Conservation (phyloP, 345 rosid species). For the Rhizophora apiculata region DNA sequence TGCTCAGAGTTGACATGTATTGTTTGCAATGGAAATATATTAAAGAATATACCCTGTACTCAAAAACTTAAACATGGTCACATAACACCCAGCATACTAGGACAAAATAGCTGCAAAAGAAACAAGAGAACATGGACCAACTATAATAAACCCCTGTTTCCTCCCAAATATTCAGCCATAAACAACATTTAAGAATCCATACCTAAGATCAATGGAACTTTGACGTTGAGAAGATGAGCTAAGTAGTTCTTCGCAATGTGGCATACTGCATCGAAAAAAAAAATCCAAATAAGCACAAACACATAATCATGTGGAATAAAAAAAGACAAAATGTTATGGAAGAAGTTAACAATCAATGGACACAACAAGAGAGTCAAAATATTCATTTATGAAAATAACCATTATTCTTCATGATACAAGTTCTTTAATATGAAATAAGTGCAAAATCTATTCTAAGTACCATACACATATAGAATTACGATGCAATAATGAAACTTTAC, state of each 20-base stretch:
- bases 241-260: slow-evolving; percentile 93
- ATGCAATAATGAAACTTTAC: no score
- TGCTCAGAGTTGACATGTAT: background rate
- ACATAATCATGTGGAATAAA: background rate
- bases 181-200: slow-evolving; percentile 14
- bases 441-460: no score
- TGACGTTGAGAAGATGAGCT: slow-evolving; percentile 58
- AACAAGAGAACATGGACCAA: background rate
- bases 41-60: background rate
- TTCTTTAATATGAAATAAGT: no score
- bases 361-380: no score
- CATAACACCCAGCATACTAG: no score
- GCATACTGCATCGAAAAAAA: slow-evolving; percentile 43
- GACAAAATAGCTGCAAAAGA: no score
- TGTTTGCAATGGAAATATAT: background rate
- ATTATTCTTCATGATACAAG: no score
- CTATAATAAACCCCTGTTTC: background rate
- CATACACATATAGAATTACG: no score
- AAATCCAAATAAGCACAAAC: slow-evolving; percentile 1
- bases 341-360: no score
- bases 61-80: background rate
- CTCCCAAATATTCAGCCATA: background rate
- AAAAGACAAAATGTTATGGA: background rate
- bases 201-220: slow-evolving; percentile 91
- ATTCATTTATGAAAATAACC: no score